Evolutionary conservation across 83 land plant genomes (phyloP), one percentile per base, ranked within the genome.

Genomic region (Diphasiastrum complanatum): DNA sequence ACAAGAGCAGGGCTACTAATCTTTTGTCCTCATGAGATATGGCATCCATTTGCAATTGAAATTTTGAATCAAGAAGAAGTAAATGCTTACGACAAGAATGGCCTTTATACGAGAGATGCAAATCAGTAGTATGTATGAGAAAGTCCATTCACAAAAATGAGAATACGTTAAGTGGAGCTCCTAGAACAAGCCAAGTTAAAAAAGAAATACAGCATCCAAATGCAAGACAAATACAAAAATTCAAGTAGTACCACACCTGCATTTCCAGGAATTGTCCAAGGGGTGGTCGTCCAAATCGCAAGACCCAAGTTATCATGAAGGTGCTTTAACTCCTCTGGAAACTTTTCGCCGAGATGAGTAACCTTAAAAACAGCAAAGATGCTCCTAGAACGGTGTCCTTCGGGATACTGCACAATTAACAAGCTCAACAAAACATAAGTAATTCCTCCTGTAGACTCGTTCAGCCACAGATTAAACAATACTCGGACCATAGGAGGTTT

Each of bases 231-330:
- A 61, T 4, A 45, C 11, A 19, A 41, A 60, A 33, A 49, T 6
- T 10, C 35, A 0, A 24, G 36, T 0, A 16, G 36, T 43, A 30
- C 18, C 68, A 65, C 64, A 95, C 99, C 99, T 60, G 93, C 87
- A 84, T 95, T 95, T 48, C 83, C 97, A 57, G 97, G 99, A 40
- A 95, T 79, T 24, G 99, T 95, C 99, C 99, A 95, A 12, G 99
- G 99, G 19, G 99, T 95, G 47, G 99, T 95, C 5, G 99, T 95
- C 99, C 99, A 95, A 36, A 95, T 81, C 53, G 96, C 95, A 62
- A 95, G 50, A 57, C 72, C 78, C 60, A 90, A 66, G 66, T 75
- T 57, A 16, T 93, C 90, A 50, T 81, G 53, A 72, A 75, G 76
- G 2, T 75, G 78, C 49, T 81, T 70, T 48, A 95, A 57, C 57